Base-by-base conservation (phyloP, 2,329 filamentous ascomycete species). In the Lachnellula hyalina region DNA sequence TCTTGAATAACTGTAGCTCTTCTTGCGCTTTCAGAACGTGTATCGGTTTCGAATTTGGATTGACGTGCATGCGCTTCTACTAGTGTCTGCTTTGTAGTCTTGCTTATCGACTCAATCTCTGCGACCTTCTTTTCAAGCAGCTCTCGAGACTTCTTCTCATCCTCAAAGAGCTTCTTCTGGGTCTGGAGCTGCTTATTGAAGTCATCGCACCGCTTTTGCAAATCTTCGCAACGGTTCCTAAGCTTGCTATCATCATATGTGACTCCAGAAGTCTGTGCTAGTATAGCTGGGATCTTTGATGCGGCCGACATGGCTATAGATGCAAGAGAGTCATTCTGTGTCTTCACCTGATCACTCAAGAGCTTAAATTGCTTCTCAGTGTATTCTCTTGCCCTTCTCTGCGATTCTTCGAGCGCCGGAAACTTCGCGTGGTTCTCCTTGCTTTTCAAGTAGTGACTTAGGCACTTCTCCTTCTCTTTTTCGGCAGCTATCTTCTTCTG, bases 401-500 rank as follows among this genome's bases (percentile, higher is more conserved):
- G 59, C 23, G 49, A 44, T 19, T 62, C 53, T 38, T 57, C 58
- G 6, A 52, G 58, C 15, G 53, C 46, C 0, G 61, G 57, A 40
- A 54, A 63, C 35, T 56, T 57, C 3, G 57, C 61, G 36, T 60
- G 59, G 17, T 55, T 32, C 19, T 12, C 12, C 35, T 57, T 54
- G 5, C 40, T 52, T 34, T 56, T 57, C n/a, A 51, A 47, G 36
- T 49, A 54, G 1, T 60, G 58, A 7, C 38, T 32, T 5, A 40
- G 40, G 17, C 54, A 42, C 28, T 57, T 54, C 3, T 56, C 38
- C 2, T 55, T 14, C 9, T 44, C 28, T 9, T 46, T 49, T 44
- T 45, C 51, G n/a, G 56, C 53, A 35, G 34, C 23, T 3, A 25
- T 41, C 36, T 46, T 34, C 42, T 54, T 52, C 9, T 49, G 47